A percentile compares a stretch with the other conserved stretches of the same genome.
phyloP scores from a whole-genome alignment of 805 yeast genomes.

The Starmerella apis region DNA sequence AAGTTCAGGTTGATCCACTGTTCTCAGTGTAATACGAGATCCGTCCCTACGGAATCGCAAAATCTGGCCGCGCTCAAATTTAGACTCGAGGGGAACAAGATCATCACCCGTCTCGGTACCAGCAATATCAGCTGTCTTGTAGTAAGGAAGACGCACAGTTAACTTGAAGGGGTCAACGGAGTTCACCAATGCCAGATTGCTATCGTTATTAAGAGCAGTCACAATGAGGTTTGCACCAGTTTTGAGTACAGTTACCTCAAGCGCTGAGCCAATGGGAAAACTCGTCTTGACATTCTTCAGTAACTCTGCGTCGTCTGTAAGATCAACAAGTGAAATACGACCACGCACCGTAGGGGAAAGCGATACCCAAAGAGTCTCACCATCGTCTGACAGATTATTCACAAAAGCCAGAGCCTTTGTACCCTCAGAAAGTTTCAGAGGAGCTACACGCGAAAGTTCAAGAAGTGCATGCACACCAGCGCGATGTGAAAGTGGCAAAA shows the following conservation, averaged over 20 bases:
- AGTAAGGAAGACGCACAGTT: conserved; percentile 57
- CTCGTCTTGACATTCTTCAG: conserved; percentile 42
- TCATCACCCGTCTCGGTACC: conserved; percentile 71
- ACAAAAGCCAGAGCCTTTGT: conserved; percentile 49
- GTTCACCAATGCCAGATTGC: conserved; percentile 51
- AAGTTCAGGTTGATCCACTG: conserved; percentile 22
- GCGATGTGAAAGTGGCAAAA: conserved; percentile 53
- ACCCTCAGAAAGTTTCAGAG: conserved; percentile 40
- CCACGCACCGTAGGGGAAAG: conserved; percentile 62
- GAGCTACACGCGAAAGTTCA: conserved; percentile 52
- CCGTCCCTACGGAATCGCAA: conserved; percentile 21
- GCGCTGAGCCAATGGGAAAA: conserved; percentile 63
- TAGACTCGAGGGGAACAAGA: conserved; percentile 36
- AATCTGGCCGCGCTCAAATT: conserved; percentile 39
- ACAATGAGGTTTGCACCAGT: conserved; percentile 34
- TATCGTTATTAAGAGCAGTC: conserved; percentile 38
- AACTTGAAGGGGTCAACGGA: conserved; percentile 51
- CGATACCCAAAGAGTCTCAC: conserved; percentile 48
- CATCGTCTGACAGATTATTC: conserved; percentile 50
- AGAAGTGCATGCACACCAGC: conserved; percentile 46
- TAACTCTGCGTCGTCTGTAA: conserved; percentile 43
- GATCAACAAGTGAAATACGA: conserved; percentile 52
- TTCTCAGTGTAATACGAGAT: conserved; percentile 47
- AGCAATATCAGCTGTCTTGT: conserved; percentile 52
- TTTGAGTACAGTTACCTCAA: conserved; percentile 46